Conservation (phyloP, 805 yeast genomes). For the Ogataea allantospora region DNA sequence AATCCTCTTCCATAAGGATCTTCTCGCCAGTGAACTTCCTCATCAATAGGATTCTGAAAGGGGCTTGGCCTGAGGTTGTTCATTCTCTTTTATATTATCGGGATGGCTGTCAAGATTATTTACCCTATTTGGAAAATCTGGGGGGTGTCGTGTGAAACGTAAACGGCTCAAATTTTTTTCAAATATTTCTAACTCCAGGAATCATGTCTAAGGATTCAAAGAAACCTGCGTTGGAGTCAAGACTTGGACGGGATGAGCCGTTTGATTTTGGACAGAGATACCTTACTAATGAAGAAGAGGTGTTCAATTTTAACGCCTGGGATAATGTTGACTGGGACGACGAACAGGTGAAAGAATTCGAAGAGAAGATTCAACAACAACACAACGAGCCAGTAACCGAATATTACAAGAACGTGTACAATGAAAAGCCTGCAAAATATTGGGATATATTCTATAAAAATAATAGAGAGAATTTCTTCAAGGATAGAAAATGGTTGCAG, state of each 20-base stretch:
- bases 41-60: constrained; percentile 8
- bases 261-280: constrained; percentile 88
- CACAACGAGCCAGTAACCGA: constrained; percentile 82
- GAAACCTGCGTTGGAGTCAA: constrained; percentile 50
- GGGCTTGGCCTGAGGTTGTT: not conserved
- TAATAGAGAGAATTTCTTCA: constrained; percentile 90
- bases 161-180: constrained; percentile 5
- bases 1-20: constrained; percentile 24
- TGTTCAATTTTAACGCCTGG: constrained; percentile 93
- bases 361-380: constrained; percentile 71
- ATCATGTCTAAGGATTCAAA: constrained; percentile 9
- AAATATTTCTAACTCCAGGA: not conserved
- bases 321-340: constrained; percentile 98
- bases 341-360: constrained; percentile 75
- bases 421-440: constrained; percentile 83
- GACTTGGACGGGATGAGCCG: constrained; percentile 84
- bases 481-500: constrained; percentile 94
- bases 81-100: not conserved
- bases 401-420: constrained; percentile 75
- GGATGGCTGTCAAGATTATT: constrained; percentile 20
- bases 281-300: constrained; percentile 69
- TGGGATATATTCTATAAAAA: constrained; percentile 95
- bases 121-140: constrained; percentile 20
- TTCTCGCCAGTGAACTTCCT: constrained; percentile 27
- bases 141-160: constrained; percentile 18